Conservation (phyloP, 441 rosid genomes). For the Breynia disticha region DNA sequence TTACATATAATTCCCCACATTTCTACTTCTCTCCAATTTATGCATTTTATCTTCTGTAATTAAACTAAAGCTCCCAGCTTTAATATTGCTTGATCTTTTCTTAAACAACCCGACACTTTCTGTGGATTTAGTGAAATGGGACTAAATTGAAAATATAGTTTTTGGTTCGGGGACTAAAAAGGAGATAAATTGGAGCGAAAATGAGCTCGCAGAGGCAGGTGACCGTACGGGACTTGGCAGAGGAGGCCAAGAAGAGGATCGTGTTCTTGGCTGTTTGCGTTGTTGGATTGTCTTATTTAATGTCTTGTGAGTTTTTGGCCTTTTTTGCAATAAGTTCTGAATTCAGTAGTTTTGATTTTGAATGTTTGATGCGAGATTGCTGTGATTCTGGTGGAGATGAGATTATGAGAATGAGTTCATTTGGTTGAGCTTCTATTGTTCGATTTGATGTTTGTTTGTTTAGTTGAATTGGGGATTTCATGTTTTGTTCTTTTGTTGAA, state of each 20-base stretch:
- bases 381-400: too few species aligned
- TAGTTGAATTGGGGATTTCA: too few species aligned
- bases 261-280: constrained; percentile 81
- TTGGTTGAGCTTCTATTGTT: too few species aligned
- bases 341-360: too few species aligned
- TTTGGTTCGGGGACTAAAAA: background rate
- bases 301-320: constrained; percentile 63
- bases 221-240: constrained; percentile 64
- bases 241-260: constrained; percentile 91
- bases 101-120: background rate
- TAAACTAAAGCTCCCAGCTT: constrained; percentile 3
- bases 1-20: background rate
- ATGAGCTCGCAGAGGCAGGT: constrained; percentile 71
- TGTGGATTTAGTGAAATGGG: background rate
- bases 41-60: constrained; percentile 1
- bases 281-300: constrained; percentile 82
- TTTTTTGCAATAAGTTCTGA: too few species aligned
- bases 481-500: too few species aligned
- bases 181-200: constrained; percentile 1
- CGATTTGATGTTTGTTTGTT: too few species aligned
- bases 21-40: background rate
- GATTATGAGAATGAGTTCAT: too few species aligned
- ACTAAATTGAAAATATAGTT: background rate
- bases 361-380: too few species aligned
- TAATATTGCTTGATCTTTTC: constrained; percentile 12